These are phyloP conservation scores for Nigrograna mackinnonii DNA, from an alignment of 2,329 filamentous ascomycete genomes.

Conservation along the genomic window DNA sequence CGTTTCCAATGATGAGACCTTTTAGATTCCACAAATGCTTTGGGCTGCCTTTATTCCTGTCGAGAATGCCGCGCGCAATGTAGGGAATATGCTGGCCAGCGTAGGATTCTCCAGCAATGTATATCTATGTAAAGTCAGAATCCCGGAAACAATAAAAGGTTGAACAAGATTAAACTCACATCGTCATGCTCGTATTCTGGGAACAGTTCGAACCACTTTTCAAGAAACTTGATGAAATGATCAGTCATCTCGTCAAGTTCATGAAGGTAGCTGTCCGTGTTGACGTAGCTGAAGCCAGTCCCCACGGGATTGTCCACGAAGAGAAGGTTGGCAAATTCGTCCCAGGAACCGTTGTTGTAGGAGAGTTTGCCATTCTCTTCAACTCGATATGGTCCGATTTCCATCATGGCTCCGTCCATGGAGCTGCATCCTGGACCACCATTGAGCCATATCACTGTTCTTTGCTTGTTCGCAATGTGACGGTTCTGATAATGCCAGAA, in stretches of 20 bases:
- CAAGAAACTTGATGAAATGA: conserved; percentile 85
- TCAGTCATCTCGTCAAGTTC: conserved; percentile 87
- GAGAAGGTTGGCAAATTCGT: conserved; percentile 94
- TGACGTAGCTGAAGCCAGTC: conserved; percentile 93
- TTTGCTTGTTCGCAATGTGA: conserved; percentile 88
- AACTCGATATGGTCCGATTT: conserved; percentile 90
- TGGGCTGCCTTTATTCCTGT: conserved; percentile 71
- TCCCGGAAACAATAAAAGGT: not conserved
- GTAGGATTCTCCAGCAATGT: conserved; percentile 86
- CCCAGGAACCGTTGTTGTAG: conserved; percentile 95
- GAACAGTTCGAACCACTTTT: conserved; percentile 89
- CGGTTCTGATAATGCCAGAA: conserved; percentile 98
- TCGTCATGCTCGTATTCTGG: conserved; percentile 91
- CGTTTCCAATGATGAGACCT: conserved; percentile 92
- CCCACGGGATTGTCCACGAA: conserved; percentile 98
- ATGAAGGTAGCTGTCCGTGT: conserved; percentile 82
- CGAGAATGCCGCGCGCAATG: conserved; percentile 87
- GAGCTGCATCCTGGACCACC: conserved; percentile 97
- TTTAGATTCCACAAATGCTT: conserved; percentile 73
- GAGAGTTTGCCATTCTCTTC: conserved; percentile 71
- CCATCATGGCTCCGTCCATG: conserved; percentile 95
- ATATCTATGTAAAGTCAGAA: conserved; percentile 64
- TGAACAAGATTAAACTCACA: conserved; percentile 59
- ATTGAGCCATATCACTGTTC: conserved; percentile 96
- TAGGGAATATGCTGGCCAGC: conserved; percentile 97